A percentile compares a stretch with the other conserved stretches of the same genome.
Evolutionary conservation across 1,284 basidiomycete genomes (phyloP).

Genomic region (Pascua sp.): DNA sequence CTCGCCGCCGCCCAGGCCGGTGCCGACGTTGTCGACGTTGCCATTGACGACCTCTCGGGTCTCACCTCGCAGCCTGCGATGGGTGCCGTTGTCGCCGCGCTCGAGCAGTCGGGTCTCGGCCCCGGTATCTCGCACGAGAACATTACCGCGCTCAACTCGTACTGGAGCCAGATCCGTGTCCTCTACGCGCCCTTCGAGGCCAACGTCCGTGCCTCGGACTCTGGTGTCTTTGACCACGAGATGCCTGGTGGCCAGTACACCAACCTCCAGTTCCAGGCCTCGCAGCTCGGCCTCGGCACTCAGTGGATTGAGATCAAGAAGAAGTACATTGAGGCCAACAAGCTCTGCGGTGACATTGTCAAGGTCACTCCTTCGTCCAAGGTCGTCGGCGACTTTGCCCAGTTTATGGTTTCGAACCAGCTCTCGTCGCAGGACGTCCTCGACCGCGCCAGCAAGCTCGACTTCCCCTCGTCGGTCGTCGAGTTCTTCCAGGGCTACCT

Average conservation of each 20-base stretch:
- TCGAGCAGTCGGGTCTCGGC: slow-evolving; percentile 92
- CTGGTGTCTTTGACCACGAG: slow-evolving; percentile 97
- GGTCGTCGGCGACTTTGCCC: slow-evolving; percentile 98
- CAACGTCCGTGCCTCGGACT: slow-evolving; percentile 93
- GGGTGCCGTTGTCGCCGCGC: slow-evolving; percentile 89
- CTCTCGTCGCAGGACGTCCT: slow-evolving; percentile 82
- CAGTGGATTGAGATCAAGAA: slow-evolving; percentile 99
- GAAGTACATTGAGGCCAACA: slow-evolving; percentile 96
- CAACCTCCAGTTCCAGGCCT: slow-evolving; percentile 96
- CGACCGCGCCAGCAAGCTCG: slow-evolving; percentile 79
- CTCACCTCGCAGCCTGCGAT: slow-evolving; percentile 98
- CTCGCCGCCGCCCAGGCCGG: slow-evolving; percentile 91
- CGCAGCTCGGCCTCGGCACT: slow-evolving; percentile 92
- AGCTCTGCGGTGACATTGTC: slow-evolving; percentile 95
- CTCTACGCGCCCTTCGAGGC: slow-evolving; percentile 98
- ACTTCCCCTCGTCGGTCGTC: slow-evolving; percentile 95
- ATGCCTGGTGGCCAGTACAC: slow-evolving; percentile 97
- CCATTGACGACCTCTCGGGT: slow-evolving; percentile 98
- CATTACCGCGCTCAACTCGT: slow-evolving; percentile 94
- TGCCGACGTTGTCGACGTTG: slow-evolving; percentile 96
- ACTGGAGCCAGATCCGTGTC: slow-evolving; percentile 96
- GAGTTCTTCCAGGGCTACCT: slow-evolving; percentile 98
- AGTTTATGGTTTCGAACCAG: slow-evolving; percentile 97
- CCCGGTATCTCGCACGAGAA: slow-evolving; percentile 97
- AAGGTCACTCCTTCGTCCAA: slow-evolving; percentile 99